Evolutionary conservation across 441 rosid species (phyloP).

Genomic region (Jatropha podagrica): DNA sequence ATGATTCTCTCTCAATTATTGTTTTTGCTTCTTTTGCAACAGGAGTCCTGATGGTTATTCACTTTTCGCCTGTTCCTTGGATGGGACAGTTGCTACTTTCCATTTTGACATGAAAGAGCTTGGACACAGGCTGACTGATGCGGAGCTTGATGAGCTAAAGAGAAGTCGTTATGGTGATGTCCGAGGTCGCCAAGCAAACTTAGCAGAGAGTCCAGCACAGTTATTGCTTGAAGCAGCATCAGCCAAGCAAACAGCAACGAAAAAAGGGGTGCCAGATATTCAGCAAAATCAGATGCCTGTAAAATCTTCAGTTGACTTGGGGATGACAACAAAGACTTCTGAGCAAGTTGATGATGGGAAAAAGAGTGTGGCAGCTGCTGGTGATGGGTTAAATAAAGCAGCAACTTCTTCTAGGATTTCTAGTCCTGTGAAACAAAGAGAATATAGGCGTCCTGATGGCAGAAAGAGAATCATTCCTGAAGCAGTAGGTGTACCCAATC

Average conservation of each 20-base stretch:
- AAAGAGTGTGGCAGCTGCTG: slow-evolving; percentile 39
- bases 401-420: slow-evolving; percentile 46
- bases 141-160: slow-evolving; percentile 86
- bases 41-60: slow-evolving; percentile 99
- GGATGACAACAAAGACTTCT: slow-evolving; percentile 41
- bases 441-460: slow-evolving; percentile 95
- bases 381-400: slow-evolving; percentile 55
- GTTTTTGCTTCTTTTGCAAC: slow-evolving; percentile 20
- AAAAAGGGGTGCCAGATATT: slow-evolving; percentile 55
- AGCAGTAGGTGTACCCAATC: slow-evolving; percentile 74
- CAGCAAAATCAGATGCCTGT: slow-evolving; percentile 47
- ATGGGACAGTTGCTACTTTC: slow-evolving; percentile 88
- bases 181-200: slow-evolving; percentile 82
- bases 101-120: slow-evolving; percentile 83
- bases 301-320: slow-evolving; percentile 57
- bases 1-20: slow-evolving; percentile 13
- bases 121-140: slow-evolving; percentile 70
- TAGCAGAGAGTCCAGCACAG: slow-evolving; percentile 92
- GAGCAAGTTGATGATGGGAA: slow-evolving; percentile 55
- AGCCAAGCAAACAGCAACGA: slow-evolving; percentile 56
- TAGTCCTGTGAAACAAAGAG: slow-evolving; percentile 89
- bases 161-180: slow-evolving; percentile 92
- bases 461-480: slow-evolving; percentile 98
- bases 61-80: slow-evolving; percentile 96
- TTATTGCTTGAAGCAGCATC: slow-evolving; percentile 91